Evolutionary conservation across 306 rosid genomes (phyloP).

Genomic region (Fragaria vesca): DNA sequence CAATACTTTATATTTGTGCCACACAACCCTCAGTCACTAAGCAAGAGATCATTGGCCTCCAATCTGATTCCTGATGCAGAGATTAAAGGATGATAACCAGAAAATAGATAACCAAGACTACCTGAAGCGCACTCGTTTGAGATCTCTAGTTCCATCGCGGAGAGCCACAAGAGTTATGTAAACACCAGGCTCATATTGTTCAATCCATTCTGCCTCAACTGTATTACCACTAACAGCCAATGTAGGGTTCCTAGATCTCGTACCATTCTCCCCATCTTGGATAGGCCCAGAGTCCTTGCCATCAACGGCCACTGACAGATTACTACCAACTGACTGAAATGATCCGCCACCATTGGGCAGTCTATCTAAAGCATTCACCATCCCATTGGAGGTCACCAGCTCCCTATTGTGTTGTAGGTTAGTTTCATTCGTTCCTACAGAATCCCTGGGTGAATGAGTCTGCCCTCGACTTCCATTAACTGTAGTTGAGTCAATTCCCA

Average conservation of each 20-base stretch:
- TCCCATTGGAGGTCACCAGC: constrained; percentile 39
- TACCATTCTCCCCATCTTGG: constrained; percentile 54
- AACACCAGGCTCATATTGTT: constrained; percentile 96
- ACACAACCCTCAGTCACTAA: background rate
- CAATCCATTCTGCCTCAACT: constrained; percentile 95
- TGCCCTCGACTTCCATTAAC: constrained; percentile 37
- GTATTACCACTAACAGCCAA: constrained; percentile 43
- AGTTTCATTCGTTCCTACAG: constrained; percentile 44
- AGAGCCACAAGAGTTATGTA: constrained; percentile 94
- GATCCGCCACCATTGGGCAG: constrained; percentile 44
- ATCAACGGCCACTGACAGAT: constrained; percentile 50
- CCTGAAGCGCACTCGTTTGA: constrained; percentile 99
- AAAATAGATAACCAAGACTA: constrained; percentile 28
- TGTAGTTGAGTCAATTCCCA: constrained; percentile 50
- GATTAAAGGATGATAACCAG: constrained; percentile 2
- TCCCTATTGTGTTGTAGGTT: constrained; percentile 40
- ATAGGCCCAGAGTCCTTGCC: constrained; percentile 61
- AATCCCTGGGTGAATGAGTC: constrained; percentile 37
- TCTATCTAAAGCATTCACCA: constrained; percentile 38
- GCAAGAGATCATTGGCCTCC: background rate
- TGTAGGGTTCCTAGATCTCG: constrained; percentile 44
- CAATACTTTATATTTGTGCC: background rate
- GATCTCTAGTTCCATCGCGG: constrained; percentile 81
- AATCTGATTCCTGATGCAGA: background rate
- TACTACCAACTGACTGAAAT: constrained; percentile 43